These are phyloP conservation scores for Tylopilus felleus DNA, from an alignment of 768 basidiomycete species.

Conservation along the genomic window DNA sequence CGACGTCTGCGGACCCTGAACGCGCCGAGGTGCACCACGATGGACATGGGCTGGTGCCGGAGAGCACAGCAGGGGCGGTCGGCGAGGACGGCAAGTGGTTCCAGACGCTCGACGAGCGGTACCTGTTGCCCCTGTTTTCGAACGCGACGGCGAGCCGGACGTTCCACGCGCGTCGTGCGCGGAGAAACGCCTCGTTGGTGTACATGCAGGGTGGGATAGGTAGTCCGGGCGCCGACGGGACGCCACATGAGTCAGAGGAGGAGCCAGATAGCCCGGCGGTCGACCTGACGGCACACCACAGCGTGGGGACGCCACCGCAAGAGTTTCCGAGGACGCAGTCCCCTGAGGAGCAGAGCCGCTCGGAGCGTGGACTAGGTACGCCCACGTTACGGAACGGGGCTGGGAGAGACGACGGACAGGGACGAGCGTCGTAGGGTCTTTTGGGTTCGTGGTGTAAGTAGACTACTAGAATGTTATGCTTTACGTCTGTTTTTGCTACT, in stretches of 20 bases:
- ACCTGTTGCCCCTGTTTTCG: conserved; percentile 88
- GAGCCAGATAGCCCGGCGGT: conserved; percentile 43
- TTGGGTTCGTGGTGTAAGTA: neutral
- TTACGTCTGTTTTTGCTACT: conserved; percentile 4
- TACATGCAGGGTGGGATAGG: neutral
- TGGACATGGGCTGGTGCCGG: too few relatives aligned
- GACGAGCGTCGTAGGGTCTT: neutral
- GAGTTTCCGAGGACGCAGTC: conserved; percentile 24
- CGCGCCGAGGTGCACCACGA: too few relatives aligned
- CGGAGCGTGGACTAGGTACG: conserved; percentile 61
- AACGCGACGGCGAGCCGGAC: conserved; percentile 87
- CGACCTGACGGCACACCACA: conserved; percentile 37
- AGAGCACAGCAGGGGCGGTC: conserved; percentile 18
- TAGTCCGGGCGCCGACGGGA: conserved; percentile 26
- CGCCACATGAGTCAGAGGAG: conserved; percentile 38
- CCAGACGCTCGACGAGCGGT: conserved; percentile 91
- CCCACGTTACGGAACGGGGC: conserved; percentile 55
- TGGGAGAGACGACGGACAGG: conserved; percentile 26
- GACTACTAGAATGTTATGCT: neutral
- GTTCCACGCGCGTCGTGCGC: conserved; percentile 74
- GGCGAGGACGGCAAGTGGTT: conserved; percentile 92
- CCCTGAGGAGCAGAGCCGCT: conserved; percentile 48
- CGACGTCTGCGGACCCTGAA: conserved; percentile 43
- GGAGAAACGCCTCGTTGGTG: conserved; percentile 34
- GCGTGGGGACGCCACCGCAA: conserved; percentile 3